A percentile compares a stretch with the other conserved stretches of the same genome.
Conservation (phyloP, 2,329 filamentous ascomycete genomes). For the Aspergillus brunneoviolaceus region DNA sequence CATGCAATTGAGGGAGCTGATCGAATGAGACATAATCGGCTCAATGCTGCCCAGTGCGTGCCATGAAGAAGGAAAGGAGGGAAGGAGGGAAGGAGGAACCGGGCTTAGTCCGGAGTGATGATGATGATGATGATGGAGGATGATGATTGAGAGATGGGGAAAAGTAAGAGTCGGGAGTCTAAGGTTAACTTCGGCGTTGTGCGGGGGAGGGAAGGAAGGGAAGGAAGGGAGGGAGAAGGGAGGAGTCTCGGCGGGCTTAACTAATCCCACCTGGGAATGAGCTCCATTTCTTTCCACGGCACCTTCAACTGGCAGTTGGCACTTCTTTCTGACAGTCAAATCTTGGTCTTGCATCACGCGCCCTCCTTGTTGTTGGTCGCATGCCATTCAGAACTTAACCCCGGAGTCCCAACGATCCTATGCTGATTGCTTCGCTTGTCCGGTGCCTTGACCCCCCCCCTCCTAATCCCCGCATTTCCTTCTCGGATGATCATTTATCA, state of each 20-base stretch:
- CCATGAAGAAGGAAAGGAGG: background rate
- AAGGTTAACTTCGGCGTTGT: background rate
- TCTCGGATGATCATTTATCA: background rate
- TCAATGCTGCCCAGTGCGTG: conserved; percentile 3
- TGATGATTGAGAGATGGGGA: background rate
- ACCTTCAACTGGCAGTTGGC: background rate
- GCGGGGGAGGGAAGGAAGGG: background rate
- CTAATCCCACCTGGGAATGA: background rate
- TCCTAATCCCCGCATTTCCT: background rate
- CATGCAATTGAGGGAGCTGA: background rate
- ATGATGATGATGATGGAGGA: background rate
- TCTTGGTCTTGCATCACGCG: conserved; percentile 11
- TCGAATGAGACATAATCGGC: conserved; percentile 4
- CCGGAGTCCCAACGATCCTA: background rate
- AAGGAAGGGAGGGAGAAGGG: background rate
- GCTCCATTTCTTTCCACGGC: background rate
- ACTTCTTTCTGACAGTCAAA: background rate
- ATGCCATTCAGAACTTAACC: background rate
- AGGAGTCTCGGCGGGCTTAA: background rate
- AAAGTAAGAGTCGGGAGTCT: too few species aligned
- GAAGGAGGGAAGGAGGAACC: background rate
- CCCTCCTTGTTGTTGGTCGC: background rate
- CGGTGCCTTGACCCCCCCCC: background rate
- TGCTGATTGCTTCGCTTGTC: background rate
- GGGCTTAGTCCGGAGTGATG: background rate